These are phyloP conservation scores for Solanum pimpinellifolium DNA, from an alignment of 257 asterid species.

Conservation along the genomic window DNA sequence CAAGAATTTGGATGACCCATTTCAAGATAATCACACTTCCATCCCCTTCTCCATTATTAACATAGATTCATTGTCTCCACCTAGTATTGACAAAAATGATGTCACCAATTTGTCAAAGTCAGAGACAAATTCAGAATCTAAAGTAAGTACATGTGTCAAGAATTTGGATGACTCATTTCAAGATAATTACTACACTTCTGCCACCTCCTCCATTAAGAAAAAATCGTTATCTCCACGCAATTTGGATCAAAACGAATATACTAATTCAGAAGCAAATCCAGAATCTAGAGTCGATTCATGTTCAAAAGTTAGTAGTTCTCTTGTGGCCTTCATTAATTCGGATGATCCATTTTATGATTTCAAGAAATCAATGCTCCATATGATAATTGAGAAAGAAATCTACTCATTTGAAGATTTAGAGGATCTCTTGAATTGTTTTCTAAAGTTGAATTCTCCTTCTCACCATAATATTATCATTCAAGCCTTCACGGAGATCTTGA, in stretches of 20 bases:
- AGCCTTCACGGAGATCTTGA: constrained; percentile 42
- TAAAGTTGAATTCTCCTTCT: constrained; percentile 40
- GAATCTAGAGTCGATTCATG: not conserved
- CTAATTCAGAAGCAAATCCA: not conserved
- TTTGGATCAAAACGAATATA: not conserved
- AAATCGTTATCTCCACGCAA: constrained; percentile 1
- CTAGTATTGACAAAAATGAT: not conserved
- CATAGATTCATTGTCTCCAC: constrained; percentile 10
- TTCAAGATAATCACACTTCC: constrained; percentile 12
- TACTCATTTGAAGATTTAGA: constrained; percentile 34
- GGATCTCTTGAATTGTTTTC: constrained; percentile 50
- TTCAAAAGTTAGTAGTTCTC: not conserved
- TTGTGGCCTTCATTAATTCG: not conserved
- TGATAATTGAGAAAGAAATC: constrained; percentile 55
- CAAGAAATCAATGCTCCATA: constrained; percentile 61
- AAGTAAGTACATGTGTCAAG: not conserved
- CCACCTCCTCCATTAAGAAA: constrained; percentile 12
- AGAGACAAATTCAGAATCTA: not conserved
- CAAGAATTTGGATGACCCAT: not conserved
- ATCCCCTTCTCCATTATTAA: constrained; percentile 15
- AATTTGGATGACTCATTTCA: not conserved
- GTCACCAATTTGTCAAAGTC: too few species aligned
- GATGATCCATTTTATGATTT: constrained; percentile 29
- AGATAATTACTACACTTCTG: constrained; percentile 15
- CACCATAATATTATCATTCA: constrained; percentile 43